Evolutionary conservation across 768 basidiomycete genomes (phyloP).

Genomic region (Suillus subaureus): DNA sequence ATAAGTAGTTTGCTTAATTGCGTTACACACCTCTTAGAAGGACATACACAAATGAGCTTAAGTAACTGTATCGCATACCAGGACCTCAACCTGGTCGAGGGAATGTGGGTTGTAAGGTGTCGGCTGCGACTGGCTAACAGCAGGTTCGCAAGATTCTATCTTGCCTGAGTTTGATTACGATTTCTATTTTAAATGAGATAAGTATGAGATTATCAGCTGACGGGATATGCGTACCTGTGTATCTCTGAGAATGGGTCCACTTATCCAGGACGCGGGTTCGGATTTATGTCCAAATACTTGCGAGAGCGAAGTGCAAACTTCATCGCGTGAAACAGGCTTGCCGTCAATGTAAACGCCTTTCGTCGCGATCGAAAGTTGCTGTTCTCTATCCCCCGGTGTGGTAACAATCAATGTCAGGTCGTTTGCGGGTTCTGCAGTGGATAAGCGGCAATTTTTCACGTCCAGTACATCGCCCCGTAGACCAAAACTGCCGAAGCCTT

Average conservation of each 20-base stretch:
- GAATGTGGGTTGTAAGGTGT: background rate
- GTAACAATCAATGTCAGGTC: constrained; percentile 8
- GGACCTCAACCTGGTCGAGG: background rate
- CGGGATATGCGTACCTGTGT: background rate
- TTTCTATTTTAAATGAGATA: background rate
- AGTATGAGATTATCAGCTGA: background rate
- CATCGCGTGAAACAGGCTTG: constrained; percentile 18
- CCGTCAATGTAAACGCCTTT: constrained; percentile 30
- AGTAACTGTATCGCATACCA: background rate
- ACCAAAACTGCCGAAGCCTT: constrained; percentile 22
- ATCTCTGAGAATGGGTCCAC: background rate
- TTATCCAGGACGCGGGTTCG: background rate
- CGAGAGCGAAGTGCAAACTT: constrained; percentile 21
- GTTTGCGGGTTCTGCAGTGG: background rate
- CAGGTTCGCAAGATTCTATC: background rate
- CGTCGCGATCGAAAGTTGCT: constrained; percentile 13
- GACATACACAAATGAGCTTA: background rate
- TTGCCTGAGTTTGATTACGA: background rate
- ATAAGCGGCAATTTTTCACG: constrained; percentile 7
- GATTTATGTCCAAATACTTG: constrained; percentile 10
- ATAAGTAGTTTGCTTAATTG: background rate
- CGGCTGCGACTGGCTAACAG: background rate
- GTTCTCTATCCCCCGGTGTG: background rate
- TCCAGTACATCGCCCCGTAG: constrained; percentile 10
- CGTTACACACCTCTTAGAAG: background rate